Evolutionary conservation across 2,329 filamentous ascomycete genomes (phyloP).

Genomic region (Hawksworthiomyces lignivorus): DNA sequence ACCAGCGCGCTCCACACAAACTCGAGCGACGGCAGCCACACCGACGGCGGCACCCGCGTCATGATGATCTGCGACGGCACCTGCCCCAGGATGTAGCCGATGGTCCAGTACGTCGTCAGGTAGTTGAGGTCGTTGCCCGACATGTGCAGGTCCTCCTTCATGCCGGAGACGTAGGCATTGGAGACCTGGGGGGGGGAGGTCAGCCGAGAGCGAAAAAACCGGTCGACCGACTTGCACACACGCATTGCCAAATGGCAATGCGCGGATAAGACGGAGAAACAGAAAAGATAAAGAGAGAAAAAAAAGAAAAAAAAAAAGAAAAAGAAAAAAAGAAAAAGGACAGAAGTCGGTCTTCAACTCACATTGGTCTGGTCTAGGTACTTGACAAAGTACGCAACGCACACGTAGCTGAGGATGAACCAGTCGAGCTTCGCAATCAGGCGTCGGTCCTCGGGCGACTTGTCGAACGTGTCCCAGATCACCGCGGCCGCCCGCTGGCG

Average conservation of each 20-base stretch:
- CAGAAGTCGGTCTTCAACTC: no score
- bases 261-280: no score
- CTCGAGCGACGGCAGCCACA: constrained; percentile 30
- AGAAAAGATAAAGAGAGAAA: no score
- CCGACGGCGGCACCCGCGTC: constrained; percentile 30
- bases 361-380: constrained; percentile 28
- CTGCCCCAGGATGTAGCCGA: constrained; percentile 49
- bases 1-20: constrained; percentile 24
- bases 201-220: no score
- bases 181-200: no score
- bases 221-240: no score
- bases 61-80: constrained; percentile 31
- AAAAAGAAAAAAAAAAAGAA: no score
- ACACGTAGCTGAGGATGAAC: constrained; percentile 29
- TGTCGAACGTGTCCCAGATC: constrained; percentile 27
- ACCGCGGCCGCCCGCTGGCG: constrained; percentile 22
- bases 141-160: constrained; percentile 45
- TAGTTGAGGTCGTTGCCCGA: constrained; percentile 46
- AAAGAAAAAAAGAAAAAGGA: no score
- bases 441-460: constrained; percentile 24
- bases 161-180: constrained; percentile 33
- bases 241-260: no score
- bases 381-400: constrained; percentile 31
- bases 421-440: constrained; percentile 28
- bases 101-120: constrained; percentile 44